Evolutionary conservation across 2,329 filamentous ascomycete species (phyloP).

Genomic region (Fusarium heterosporum): DNA sequence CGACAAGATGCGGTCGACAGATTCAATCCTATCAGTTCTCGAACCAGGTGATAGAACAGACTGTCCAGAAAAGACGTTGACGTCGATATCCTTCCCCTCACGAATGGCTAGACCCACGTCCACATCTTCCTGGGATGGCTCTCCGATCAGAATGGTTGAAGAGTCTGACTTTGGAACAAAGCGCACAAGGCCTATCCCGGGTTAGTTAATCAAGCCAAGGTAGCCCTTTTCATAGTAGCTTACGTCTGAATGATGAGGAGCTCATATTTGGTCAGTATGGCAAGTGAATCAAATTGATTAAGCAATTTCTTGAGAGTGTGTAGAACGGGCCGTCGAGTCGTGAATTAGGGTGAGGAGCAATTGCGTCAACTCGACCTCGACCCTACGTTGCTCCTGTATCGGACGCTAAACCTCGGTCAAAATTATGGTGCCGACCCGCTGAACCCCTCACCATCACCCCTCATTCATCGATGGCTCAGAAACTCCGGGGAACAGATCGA

Average conservation of each 20-base stretch:
- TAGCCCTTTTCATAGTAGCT: rapidly evolving
- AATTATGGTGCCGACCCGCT: not conserved
- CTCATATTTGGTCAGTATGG: not conserved
- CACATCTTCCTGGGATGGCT: not conserved
- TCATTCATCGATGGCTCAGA: not conserved
- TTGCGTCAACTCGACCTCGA: not conserved
- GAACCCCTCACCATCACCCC: constrained; percentile 7
- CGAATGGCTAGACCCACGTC: not conserved
- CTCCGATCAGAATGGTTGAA: not conserved
- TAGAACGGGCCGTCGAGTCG: no score
- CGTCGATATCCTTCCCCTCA: not conserved
- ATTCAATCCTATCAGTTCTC: not conserved
- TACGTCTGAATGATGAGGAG: constrained; percentile 7
- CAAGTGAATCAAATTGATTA: not conserved
- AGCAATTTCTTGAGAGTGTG: no score
- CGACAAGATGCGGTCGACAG: not conserved
- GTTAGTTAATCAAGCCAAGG: not conserved
- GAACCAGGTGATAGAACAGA: constrained; percentile 2
- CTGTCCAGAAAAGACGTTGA: not conserved
- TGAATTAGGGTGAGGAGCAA: not conserved
- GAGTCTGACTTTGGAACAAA: constrained; percentile 17
- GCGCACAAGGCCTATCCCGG: constrained; percentile 2
- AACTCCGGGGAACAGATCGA: not conserved
- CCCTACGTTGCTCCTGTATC: constrained; percentile 7
- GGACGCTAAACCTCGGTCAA: constrained; percentile 11